These are phyloP conservation scores for Ehretia macrophylla DNA, from an alignment of 257 asterid species.

Conservation along the genomic window DNA sequence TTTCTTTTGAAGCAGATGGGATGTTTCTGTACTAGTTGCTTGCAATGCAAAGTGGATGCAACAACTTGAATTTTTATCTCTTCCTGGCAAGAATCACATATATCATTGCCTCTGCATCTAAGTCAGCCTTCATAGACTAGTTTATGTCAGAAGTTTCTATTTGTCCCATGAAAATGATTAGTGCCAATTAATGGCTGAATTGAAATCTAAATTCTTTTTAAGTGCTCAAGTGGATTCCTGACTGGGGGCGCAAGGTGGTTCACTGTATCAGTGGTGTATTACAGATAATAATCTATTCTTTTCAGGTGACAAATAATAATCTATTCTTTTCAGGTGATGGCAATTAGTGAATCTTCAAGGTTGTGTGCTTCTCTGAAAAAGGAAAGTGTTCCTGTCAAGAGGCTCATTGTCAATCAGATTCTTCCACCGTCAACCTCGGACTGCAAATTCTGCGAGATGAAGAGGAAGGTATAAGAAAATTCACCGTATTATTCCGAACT, in stretches of 20 bases:
- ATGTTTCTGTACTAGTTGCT: background rate
- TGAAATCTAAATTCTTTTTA: too few species aligned
- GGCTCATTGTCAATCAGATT: conserved; percentile 86
- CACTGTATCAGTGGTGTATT: background rate
- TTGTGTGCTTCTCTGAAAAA: conserved; percentile 79
- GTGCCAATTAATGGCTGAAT: too few species aligned
- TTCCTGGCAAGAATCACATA: too few species aligned
- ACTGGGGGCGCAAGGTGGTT: background rate
- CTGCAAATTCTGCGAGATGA: conserved; percentile 94
- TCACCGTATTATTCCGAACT: background rate
- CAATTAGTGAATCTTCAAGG: conserved; percentile 93
- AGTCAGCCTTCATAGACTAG: too few species aligned
- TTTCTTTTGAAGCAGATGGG: background rate
- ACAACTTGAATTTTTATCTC: too few species aligned
- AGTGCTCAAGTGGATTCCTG: too few species aligned
- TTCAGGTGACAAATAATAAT: too few species aligned
- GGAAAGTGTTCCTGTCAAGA: conserved; percentile 90
- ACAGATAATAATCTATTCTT: background rate
- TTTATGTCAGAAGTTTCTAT: too few species aligned
- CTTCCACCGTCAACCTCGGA: conserved; percentile 86
- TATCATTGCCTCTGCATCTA: too few species aligned
- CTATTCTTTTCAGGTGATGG: conserved; percentile 82
- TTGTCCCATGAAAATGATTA: too few species aligned
- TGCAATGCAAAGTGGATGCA: background rate
- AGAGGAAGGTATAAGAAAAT: conserved; percentile 61